phyloP scores from a whole-genome alignment of 352 stramenopile species.

The Phytophthora meadii region DNA sequence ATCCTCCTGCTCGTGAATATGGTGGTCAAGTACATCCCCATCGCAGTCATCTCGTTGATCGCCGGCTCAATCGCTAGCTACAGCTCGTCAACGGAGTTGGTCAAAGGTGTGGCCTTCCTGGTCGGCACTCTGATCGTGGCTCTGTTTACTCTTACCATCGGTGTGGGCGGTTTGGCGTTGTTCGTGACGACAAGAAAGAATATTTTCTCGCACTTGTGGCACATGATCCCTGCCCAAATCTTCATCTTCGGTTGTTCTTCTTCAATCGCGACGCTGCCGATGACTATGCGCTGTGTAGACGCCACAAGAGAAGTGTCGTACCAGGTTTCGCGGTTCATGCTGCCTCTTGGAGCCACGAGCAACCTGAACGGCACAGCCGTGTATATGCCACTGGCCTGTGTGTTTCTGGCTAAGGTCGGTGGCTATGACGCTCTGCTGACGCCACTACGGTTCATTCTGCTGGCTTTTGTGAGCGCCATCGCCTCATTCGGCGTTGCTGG shows the following conservation, averaged over 20 bases:
- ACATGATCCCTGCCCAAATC: slow-evolving; percentile 76
- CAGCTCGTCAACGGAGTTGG: slow-evolving; percentile 44
- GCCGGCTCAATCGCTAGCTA: slow-evolving; percentile 68
- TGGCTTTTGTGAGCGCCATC: slow-evolving; percentile 74
- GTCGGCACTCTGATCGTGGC: slow-evolving; percentile 53
- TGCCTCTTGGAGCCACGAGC: slow-evolving; percentile 71
- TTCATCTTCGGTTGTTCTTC: slow-evolving; percentile 85
- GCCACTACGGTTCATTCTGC: slow-evolving; percentile 60
- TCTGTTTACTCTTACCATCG: slow-evolving; percentile 57
- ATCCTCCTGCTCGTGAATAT: slow-evolving; percentile 79
- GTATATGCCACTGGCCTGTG: slow-evolving; percentile 76
- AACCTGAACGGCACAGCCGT: slow-evolving; percentile 81
- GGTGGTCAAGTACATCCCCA: slow-evolving; percentile 68
- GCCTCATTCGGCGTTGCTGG: slow-evolving; percentile 74
- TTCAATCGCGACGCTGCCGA: slow-evolving; percentile 80
- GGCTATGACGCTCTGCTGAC: slow-evolving; percentile 65
- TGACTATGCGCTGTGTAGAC: slow-evolving; percentile 82
- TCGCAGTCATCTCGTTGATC: slow-evolving; percentile 81
- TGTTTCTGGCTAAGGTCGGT: slow-evolving; percentile 78
- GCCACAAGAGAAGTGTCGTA: slow-evolving; percentile 66
- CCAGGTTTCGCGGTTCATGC: slow-evolving; percentile 65
- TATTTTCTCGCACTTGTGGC: slow-evolving; percentile 71
- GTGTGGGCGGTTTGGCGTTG: slow-evolving; percentile 57
- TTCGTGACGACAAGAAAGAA: slow-evolving; percentile 65
- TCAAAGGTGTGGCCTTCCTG: slow-evolving; percentile 63